Evolutionary conservation across 2,329 filamentous ascomycete species (phyloP).

Genomic region (Clonostachys sp.): DNA sequence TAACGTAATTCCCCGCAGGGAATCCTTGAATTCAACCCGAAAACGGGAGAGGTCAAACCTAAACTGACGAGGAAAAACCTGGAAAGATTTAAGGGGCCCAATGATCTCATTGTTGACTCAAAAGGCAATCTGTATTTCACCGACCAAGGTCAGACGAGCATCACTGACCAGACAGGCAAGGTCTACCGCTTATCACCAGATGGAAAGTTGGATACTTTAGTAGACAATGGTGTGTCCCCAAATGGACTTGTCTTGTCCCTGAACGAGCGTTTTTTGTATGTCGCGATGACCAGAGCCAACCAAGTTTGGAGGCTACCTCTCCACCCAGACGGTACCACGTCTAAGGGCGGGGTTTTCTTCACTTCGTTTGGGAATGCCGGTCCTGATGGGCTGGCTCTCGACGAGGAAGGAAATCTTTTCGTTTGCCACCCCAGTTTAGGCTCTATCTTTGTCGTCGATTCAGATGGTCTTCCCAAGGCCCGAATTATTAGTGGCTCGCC

Average conservation of each 20-base stretch:
- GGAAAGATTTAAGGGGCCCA: slow-evolving; percentile 35
- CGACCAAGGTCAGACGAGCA: slow-evolving; percentile 36
- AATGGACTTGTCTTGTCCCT: slow-evolving; percentile 29
- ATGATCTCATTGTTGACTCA: slow-evolving; percentile 31
- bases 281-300: slow-evolving; percentile 32
- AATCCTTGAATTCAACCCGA: slow-evolving; percentile 25
- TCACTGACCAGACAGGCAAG: slow-evolving; percentile 32
- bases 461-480: slow-evolving; percentile 26
- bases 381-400: slow-evolving; percentile 28
- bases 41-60: slow-evolving; percentile 14
- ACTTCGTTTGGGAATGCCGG: slow-evolving; percentile 32
- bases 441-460: slow-evolving; percentile 27
- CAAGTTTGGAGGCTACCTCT: slow-evolving; percentile 33
- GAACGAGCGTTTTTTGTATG: slow-evolving; percentile 31
- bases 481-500: slow-evolving; percentile 21
- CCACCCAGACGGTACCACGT: slow-evolving; percentile 27
- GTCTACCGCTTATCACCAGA: slow-evolving; percentile 26
- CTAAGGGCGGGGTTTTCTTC: slow-evolving; percentile 31
- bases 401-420: slow-evolving; percentile 30
- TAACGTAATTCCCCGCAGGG: slow-evolving; percentile 14
- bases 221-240: slow-evolving; percentile 29
- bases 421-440: slow-evolving; percentile 27
- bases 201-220: slow-evolving; percentile 27
- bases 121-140: slow-evolving; percentile 33
- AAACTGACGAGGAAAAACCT: slow-evolving; percentile 28